A percentile compares a stretch with the other conserved stretches of the same genome.
Conservation (phyloP, 441 rosid genomes). For the Eugenia klotzschiana region DNA sequence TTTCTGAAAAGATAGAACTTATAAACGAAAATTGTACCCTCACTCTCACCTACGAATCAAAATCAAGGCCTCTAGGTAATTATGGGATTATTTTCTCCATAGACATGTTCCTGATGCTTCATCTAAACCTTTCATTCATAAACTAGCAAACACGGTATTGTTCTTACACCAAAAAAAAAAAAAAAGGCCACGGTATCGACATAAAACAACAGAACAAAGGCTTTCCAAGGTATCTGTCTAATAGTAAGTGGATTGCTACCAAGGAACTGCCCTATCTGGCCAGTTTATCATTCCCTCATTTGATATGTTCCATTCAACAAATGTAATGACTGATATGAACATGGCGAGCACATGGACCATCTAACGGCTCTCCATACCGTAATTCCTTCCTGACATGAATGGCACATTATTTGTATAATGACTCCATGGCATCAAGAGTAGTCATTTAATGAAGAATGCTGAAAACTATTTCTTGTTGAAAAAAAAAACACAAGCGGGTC, state of each 20-base stretch:
- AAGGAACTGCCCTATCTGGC: neutral
- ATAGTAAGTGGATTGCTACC: neutral
- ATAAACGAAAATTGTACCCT: neutral
- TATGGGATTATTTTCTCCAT: neutral
- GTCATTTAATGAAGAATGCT: neutral
- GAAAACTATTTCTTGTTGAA: neutral
- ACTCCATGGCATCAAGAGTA: neutral
- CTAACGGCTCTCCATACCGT: neutral
- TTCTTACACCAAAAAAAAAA: no score
- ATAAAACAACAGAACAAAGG: neutral
- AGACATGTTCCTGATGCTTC: neutral
- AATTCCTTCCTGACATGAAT: neutral
- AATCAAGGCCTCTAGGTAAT: neutral
- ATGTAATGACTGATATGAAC: neutral
- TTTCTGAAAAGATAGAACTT: neutral
- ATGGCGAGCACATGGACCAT: neutral
- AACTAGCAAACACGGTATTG: neutral
- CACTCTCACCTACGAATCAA: neutral
- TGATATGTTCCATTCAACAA: neutral
- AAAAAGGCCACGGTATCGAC: neutral
- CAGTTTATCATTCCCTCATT: neutral
- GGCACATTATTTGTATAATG: neutral
- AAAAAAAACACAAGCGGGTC: neutral
- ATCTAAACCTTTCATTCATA: neutral
- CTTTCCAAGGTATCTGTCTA: neutral